Percentiles rank a stretch among this genome's conserved stretches.
Conservation (phyloP, 225 moss, liverwort and hornwort species). For the Marchantia polymorpha region DNA sequence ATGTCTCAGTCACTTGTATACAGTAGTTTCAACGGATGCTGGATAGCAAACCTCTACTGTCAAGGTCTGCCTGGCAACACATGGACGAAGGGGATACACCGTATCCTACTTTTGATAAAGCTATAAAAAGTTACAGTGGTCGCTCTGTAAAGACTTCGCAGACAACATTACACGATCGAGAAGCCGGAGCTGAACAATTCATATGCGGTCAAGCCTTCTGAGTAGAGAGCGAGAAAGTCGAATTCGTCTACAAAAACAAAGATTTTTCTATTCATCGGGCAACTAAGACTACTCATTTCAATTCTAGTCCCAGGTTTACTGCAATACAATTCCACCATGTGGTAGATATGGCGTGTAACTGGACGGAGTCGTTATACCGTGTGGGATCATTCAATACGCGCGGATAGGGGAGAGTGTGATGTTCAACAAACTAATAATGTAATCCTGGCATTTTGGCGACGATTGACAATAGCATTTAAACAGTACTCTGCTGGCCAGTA, state of each 20-base stretch:
- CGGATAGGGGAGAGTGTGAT: too few species aligned
- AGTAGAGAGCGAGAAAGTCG: not conserved
- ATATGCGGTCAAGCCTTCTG: not conserved
- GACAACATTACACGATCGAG: not conserved
- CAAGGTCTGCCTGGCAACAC: not conserved
- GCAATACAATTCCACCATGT: too few species aligned
- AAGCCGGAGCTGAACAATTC: not conserved
- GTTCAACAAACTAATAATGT: too few species aligned
- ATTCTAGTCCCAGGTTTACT: not conserved
- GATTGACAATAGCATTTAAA: too few species aligned
- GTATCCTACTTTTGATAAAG: conserved; percentile 18
- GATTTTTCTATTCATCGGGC: not conserved
- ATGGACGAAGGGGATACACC: conserved; percentile 14
- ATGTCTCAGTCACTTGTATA: not conserved
- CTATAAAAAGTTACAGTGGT: not conserved
- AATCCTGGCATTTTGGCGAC: too few species aligned
- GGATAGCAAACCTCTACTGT: not conserved
- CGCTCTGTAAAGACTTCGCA: not conserved
- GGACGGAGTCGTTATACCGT: not conserved
- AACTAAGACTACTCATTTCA: not conserved
- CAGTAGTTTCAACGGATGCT: not conserved
- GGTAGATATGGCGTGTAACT: not conserved
- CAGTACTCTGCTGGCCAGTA: too few species aligned
- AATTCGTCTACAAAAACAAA: not conserved
- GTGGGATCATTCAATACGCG: not conserved